Evolutionary conservation across 805 yeast species (phyloP), one percentile per base, ranked within the genome.

Genomic region (Ogataea pilisensis): DNA sequence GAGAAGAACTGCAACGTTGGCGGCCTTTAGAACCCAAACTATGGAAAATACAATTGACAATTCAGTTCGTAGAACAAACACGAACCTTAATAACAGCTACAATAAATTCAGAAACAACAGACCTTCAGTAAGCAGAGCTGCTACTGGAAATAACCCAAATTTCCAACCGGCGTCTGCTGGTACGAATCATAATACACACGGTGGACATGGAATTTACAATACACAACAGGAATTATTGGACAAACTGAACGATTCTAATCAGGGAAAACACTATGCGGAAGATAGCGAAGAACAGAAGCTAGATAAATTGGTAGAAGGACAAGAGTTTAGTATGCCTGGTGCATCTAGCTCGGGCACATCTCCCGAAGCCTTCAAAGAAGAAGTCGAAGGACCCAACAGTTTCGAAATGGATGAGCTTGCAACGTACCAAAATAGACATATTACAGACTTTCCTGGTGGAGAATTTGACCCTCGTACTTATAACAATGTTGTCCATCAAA

Each of bases 1-100:
- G 84, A 77, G 99, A 54, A 71, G 96, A 45, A 78, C 89, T 0
- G 80, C 83, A 8, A 84, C 93, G 2, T 56, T 82, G 38, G 80
- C 84, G 18, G 82, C 82, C 1, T 48, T 60, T 29, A 45, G 64
- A 43, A 50, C 63, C 0, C 55, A 50, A 33, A 62, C 67, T 1
- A 50, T 55, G 54, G 55, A 51, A 4, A 44, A 45, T 22, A 34
- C 57, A 5, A n/a, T 35, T 12, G 16, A 17, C n/a, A 28, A 31
- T 29, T 8, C 14, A 13, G 16, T 14, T 29, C 17, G 16, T 6
- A 29, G 31, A 29, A 29, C 31, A 29, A 29, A 6, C 19, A 18
- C 22, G 9, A 31, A 16, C 13, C 29, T 27, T 5, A 30, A 30
- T 11, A 21, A 20, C 16, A 20, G 21, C 8, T 14, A 13, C 18